Conservation (phyloP, 2,329 filamentous ascomycete genomes). For the Aspergillus sp. region DNA sequence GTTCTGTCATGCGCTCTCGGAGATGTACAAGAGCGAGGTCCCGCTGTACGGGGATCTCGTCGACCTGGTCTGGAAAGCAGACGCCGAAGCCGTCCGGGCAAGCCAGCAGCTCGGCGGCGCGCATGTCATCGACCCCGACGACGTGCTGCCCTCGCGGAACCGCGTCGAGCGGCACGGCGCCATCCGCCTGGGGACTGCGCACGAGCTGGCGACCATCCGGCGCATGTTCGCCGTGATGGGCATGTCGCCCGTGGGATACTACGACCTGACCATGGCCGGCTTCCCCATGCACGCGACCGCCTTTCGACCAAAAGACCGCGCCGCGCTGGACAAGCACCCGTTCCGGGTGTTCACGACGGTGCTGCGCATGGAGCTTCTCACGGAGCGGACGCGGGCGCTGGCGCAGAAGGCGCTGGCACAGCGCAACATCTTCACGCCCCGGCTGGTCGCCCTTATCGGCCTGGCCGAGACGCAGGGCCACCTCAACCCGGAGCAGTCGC, state of each 20-base stretch:
- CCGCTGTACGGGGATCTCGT: conserved; percentile 34
- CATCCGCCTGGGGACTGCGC: conserved; percentile 48
- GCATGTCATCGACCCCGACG: conserved; percentile 17
- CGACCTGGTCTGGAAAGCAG: conserved; percentile 29
- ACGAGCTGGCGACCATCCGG: conserved; percentile 44
- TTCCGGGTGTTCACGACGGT: conserved; percentile 48
- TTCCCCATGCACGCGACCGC: conserved; percentile 55
- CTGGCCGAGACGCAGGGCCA: conserved; percentile 29
- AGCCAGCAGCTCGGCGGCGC: conserved; percentile 5
- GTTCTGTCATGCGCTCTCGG: conserved; percentile 33
- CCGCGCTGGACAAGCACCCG: conserved; percentile 42
- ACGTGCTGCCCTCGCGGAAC: conserved; percentile 19
- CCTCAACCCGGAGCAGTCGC: conserved; percentile 31
- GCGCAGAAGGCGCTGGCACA: conserved; percentile 34
- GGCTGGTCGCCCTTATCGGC: conserved; percentile 39
- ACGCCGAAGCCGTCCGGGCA: conserved; percentile 20
- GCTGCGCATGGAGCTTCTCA: conserved; percentile 44
- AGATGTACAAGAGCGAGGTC: conserved; percentile 36
- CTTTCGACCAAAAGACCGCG: conserved; percentile 44
- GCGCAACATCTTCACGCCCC: conserved; percentile 44
- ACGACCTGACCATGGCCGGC: conserved; percentile 48
- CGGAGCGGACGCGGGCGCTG: conserved; percentile 29
- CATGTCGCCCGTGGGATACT: conserved; percentile 53
- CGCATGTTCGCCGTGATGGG: conserved; percentile 50
- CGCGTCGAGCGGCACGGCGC: conserved; percentile 47